phyloP scores from a whole-genome alignment of 2,329 filamentous ascomycete genomes.

The Dactylellina drechsleri region DNA sequence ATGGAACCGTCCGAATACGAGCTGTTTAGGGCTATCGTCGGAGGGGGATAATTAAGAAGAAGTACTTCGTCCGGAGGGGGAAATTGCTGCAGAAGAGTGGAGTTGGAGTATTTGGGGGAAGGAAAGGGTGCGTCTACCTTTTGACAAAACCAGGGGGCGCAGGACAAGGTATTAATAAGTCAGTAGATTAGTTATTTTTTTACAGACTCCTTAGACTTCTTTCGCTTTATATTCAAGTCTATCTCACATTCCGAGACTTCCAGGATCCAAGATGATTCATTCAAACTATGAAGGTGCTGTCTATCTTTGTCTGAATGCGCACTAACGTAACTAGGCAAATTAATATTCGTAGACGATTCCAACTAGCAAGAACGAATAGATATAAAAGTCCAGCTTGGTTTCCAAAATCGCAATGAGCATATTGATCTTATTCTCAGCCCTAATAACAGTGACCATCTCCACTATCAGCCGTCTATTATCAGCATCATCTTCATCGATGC shows the following conservation, averaged over 20 bases:
- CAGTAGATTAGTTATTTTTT: not conserved
- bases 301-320: constrained; percentile 12
- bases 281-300: not conserved
- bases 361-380: not conserved
- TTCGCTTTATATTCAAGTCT: too few relatives aligned
- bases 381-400: not conserved
- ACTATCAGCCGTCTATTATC: too few relatives aligned
- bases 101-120: constrained; percentile 1
- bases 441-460: too few relatives aligned
- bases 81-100: constrained; percentile 35
- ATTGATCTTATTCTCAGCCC: not conserved
- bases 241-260: constrained; percentile 15
- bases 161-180: constrained; percentile 48
- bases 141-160: constrained; percentile 34
- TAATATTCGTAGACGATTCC: constrained; percentile 3
- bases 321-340: constrained; percentile 7
- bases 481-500: too few relatives aligned
- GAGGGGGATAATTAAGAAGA: constrained; percentile 6
- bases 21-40: constrained; percentile 21
- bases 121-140: constrained; percentile 9
- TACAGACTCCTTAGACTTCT: too few relatives aligned
- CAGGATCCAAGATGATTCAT: constrained; percentile 17
- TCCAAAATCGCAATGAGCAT: not conserved
- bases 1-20: constrained; percentile 18
- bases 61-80: too few relatives aligned